Conservation (phyloP, 495 filamentous ascomycete genomes). For the Trichodelitschia bisporula region DNA sequence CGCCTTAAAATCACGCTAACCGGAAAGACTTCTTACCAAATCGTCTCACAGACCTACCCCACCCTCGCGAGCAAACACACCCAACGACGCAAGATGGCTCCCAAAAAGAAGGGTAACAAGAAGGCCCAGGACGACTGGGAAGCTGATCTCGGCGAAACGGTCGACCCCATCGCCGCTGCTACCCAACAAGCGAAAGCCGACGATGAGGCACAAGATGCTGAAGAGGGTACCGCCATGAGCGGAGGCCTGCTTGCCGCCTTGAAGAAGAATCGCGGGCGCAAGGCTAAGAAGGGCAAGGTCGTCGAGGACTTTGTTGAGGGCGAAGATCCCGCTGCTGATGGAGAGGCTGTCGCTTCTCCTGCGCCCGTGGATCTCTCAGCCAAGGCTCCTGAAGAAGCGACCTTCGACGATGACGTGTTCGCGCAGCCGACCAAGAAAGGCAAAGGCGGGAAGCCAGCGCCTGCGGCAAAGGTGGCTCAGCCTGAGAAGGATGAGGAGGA, state of each 20-base stretch:
- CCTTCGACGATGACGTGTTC: slow-evolving; percentile 58
- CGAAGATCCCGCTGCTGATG: slow-evolving; percentile 30
- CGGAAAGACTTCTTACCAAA: too few species aligned
- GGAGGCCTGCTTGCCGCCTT: slow-evolving; percentile 59
- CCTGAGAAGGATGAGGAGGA: slow-evolving; percentile 18
- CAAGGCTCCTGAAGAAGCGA: slow-evolving; percentile 68
- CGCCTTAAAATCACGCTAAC: too few species aligned
- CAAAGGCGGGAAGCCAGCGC: slow-evolving; percentile 16
- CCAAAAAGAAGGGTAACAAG: slow-evolving; percentile 79
- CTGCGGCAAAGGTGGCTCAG: slow-evolving; percentile 23
- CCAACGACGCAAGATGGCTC: too few species aligned
- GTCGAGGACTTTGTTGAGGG: slow-evolving; percentile 50
- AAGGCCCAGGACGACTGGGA: slow-evolving; percentile 78
- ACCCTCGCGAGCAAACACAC: too few species aligned
- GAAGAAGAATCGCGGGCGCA: slow-evolving; percentile 75
- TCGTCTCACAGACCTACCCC: too few species aligned
- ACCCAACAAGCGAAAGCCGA: slow-evolving; percentile 11
- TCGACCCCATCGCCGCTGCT: slow-evolving; percentile 24
- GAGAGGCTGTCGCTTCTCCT: slow-evolving; percentile 16
- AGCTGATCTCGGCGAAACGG: slow-evolving; percentile 63
- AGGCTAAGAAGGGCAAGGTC: slow-evolving; percentile 68
- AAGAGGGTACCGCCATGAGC: slow-evolving; percentile 25
- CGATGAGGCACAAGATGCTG: slow-evolving; percentile 20
- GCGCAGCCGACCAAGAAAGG: slow-evolving; percentile 41
- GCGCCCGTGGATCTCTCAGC: slow-evolving; percentile 19